Conservation (phyloP, 768 basidiomycete genomes). For the Calocybe cyanea region DNA sequence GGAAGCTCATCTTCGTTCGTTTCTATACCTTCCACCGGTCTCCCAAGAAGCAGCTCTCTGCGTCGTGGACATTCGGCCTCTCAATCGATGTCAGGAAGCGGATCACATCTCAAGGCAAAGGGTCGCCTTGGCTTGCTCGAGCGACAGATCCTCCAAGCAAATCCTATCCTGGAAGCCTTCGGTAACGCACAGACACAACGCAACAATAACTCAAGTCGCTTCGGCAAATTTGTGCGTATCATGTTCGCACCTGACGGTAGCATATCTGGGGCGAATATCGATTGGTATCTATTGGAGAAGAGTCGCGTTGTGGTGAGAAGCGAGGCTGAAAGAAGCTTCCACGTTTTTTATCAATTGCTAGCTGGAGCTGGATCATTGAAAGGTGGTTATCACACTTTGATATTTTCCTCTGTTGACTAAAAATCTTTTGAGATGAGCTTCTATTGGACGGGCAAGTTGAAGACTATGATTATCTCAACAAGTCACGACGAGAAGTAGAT, state of each 20-base stretch:
- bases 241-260: constrained; percentile 90
- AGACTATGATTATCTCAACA: constrained; percentile 89
- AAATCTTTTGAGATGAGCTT: constrained; percentile 50
- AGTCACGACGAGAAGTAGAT: constrained; percentile 87
- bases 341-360: constrained; percentile 95
- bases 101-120: constrained; percentile 52
- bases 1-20: constrained; percentile 43
- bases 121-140: constrained; percentile 85
- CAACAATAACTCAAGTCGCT: constrained; percentile 98
- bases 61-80: constrained; percentile 50
- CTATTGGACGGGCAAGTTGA: constrained; percentile 71
- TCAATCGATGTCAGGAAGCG: constrained; percentile 40
- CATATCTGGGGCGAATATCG: constrained; percentile 96
- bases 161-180: constrained; percentile 96
- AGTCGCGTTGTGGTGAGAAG: constrained; percentile 88
- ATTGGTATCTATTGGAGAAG: constrained; percentile 99
- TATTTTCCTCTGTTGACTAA: neutral
- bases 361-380: constrained; percentile 69
- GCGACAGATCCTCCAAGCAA: constrained; percentile 94
- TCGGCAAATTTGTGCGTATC: constrained; percentile 97
- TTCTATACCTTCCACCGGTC: constrained; percentile 59
- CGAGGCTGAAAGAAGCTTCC: constrained; percentile 89
- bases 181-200: constrained; percentile 98
- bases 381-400: constrained; percentile 38
- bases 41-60: constrained; percentile 64